These are phyloP conservation scores for Trifolium repens DNA, from an alignment of 306 rosid species.

Conservation along the genomic window DNA sequence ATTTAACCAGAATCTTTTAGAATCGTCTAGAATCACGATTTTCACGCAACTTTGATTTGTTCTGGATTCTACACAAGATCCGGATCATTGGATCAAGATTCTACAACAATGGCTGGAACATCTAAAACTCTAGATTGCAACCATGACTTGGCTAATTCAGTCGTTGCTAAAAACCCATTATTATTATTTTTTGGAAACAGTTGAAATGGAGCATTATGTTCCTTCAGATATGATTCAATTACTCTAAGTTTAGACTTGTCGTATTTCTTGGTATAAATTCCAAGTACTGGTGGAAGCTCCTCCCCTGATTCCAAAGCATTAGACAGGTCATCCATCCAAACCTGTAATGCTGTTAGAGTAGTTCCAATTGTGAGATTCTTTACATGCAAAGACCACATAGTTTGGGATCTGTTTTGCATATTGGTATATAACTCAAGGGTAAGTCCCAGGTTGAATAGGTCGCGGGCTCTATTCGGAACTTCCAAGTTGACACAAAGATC, in stretches of 20 bases:
- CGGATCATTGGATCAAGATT: no score
- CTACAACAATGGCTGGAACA: not conserved
- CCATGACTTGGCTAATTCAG: no score
- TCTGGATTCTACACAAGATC: no score
- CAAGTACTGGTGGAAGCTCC: constrained; percentile 83
- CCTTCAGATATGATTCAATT: constrained; percentile 77
- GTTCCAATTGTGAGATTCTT: constrained; percentile 87
- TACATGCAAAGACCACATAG: constrained; percentile 78
- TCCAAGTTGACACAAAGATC: constrained; percentile 76
- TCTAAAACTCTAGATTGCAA: not conserved
- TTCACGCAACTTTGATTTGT: no score
- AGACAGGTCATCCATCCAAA: constrained; percentile 79
- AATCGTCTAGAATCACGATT: no score
- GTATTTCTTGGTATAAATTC: constrained; percentile 73
- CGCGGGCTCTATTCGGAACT: constrained; percentile 60
- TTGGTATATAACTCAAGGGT: constrained; percentile 62
- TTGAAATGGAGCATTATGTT: constrained; percentile 80
- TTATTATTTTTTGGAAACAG: no score
- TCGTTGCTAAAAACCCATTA: constrained; percentile 36
- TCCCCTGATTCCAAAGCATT: constrained; percentile 50
- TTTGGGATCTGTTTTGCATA: constrained; percentile 65
- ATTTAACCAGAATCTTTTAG: no score
- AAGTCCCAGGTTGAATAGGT: constrained; percentile 67
- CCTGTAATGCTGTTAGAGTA: constrained; percentile 75
- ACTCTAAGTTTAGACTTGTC: constrained; percentile 58